These are phyloP conservation scores for Rhodamnia argentea DNA, from an alignment of 345 rosid genomes.

Conservation along the genomic window DNA sequence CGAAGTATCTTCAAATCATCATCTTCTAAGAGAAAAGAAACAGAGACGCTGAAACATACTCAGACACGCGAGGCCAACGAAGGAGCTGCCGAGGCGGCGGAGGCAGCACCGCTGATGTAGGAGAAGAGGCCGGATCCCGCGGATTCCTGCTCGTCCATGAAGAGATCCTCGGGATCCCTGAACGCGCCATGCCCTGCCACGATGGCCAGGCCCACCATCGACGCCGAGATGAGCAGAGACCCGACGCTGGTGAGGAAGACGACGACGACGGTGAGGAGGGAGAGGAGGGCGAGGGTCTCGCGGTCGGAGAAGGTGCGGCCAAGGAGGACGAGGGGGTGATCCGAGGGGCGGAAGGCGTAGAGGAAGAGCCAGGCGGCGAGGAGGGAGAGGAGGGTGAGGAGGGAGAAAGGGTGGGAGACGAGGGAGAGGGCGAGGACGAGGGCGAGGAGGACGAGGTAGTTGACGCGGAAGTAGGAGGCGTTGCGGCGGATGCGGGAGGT, in stretches of 20 bases:
- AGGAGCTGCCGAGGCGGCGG: not conserved
- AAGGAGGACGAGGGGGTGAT: slow-evolving; percentile 7
- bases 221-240: slow-evolving; percentile 8
- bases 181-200: slow-evolving; percentile 7
- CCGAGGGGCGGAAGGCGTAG: slow-evolving; percentile 11
- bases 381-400: slow-evolving; percentile 7
- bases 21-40: not conserved
- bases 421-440: slow-evolving; percentile 10
- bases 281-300: slow-evolving; percentile 9
- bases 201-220: slow-evolving; percentile 4
- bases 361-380: slow-evolving; percentile 13
- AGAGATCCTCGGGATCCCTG: slow-evolving; percentile 13
- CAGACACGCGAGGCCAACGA: not conserved
- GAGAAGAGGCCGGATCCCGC: slow-evolving; percentile 7
- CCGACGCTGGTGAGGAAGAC: slow-evolving; percentile 14
- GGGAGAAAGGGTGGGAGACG: slow-evolving; percentile 11
- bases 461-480: slow-evolving; percentile 12
- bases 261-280: slow-evolving; percentile 6
- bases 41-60: not conserved
- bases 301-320: slow-evolving; percentile 13
- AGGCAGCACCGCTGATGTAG: slow-evolving; percentile 6
- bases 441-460: slow-evolving; percentile 6
- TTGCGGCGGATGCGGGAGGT: slow-evolving; percentile 10
- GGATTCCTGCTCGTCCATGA: slow-evolving; percentile 11
- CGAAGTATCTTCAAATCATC: not conserved